Evolutionary conservation across 192 early-diverging fungal genomes (phyloP).

Genomic region (Linnemannia zychae): DNA sequence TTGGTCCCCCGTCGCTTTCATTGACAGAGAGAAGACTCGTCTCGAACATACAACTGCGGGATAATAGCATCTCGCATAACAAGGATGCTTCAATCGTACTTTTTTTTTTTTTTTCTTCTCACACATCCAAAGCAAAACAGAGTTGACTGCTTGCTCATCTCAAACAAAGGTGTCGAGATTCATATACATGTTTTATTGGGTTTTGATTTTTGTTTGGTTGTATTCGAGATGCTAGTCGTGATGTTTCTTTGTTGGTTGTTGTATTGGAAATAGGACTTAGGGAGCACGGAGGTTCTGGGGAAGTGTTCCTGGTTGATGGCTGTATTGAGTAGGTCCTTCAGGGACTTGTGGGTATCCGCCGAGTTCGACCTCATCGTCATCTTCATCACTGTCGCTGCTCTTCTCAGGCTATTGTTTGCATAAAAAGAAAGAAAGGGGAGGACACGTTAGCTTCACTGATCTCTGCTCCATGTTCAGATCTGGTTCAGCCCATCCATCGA

Average conservation of each 20-base stretch:
- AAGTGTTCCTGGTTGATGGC: slow-evolving; percentile 20
- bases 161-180: too few species aligned
- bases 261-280: not conserved
- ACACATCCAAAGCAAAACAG: too few species aligned
- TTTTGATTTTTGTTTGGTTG: not conserved
- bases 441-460: not conserved
- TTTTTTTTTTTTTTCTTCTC: too few species aligned
- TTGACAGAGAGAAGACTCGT: too few species aligned
- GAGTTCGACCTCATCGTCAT: slow-evolving; percentile 35
- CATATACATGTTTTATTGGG: not conserved
- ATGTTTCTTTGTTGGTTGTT: not conserved
- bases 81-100: too few species aligned
- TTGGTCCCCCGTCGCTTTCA: not conserved
- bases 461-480: not conserved
- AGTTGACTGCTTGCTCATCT: not conserved
- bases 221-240: not conserved
- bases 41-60: too few species aligned
- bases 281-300: slow-evolving; percentile 34
- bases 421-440: not conserved
- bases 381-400: slow-evolving; percentile 18
- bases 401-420: slow-evolving; percentile 13
- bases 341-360: slow-evolving; percentile 40
- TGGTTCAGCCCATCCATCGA: too few species aligned
- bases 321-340: slow-evolving; percentile 25
- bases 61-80: too few species aligned